Conservation (phyloP, 78 protist genomes). For the Dictyostelium intermedium region DNA sequence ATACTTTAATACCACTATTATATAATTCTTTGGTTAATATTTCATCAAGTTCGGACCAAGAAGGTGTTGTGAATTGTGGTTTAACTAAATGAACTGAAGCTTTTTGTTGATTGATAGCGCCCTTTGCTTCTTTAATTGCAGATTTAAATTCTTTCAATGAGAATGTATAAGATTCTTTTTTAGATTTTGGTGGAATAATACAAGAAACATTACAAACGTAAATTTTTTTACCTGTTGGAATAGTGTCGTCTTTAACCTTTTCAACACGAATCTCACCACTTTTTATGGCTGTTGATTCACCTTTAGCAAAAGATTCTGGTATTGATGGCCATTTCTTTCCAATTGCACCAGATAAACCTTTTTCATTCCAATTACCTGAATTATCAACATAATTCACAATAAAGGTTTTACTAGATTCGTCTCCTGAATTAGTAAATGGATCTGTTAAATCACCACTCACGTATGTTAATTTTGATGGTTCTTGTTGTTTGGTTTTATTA, state of each 20-base stretch:
- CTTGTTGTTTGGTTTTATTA: background rate
- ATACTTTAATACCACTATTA: conserved; percentile 40
- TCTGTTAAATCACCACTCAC: conserved; percentile 15
- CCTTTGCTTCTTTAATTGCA: background rate
- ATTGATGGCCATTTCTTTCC: conserved; percentile 18
- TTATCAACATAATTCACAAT: conserved; percentile 64
- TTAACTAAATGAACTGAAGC: conserved; percentile 41
- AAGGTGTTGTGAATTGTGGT: conserved; percentile 14
- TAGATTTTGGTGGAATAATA: conserved; percentile 5
- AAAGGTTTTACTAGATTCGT: background rate
- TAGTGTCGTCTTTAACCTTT: background rate
- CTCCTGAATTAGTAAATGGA: background rate
- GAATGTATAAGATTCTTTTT: conserved; percentile 5
- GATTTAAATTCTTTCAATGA: background rate
- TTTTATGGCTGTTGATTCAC: background rate
- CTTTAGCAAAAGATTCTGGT: conserved; percentile 1
- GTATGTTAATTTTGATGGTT: conserved; percentile 4
- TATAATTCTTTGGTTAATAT: background rate
- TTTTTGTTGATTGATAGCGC: conserved; percentile 5
- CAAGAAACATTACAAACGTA: conserved; percentile 38
- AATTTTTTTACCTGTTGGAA: background rate
- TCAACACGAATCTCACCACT: conserved; percentile 9
- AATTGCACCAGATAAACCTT: conserved; percentile 53
- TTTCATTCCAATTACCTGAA: conserved; percentile 61
- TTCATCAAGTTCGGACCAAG: conserved; percentile 29